Evolutionary conservation across 805 yeast genomes (phyloP).

Genomic region (Saccharomycopsis synnaedendra): DNA sequence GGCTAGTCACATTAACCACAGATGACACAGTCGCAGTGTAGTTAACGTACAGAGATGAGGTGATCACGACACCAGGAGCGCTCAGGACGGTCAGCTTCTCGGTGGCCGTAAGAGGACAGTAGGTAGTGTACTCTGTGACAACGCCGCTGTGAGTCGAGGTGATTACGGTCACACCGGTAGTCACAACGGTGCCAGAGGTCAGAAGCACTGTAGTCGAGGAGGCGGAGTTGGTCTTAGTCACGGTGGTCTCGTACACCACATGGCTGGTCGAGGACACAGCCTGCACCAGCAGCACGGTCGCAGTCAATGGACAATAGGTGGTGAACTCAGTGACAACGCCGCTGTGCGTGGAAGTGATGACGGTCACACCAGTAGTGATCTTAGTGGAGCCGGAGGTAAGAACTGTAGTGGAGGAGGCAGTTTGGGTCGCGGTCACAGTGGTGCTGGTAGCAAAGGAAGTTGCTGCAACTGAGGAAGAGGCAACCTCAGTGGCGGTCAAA

Average conservation of each 20-base stretch:
- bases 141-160: not conserved
- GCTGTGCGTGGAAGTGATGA: conserved; percentile 1
- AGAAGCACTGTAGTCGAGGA: not conserved
- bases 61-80: not conserved
- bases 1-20: too few species aligned
- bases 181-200: not conserved
- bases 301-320: conserved; percentile 12
- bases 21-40: not conserved
- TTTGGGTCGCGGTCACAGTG: not conserved
- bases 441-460: not conserved
- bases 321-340: conserved; percentile 16
- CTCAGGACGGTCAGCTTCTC: not conserved
- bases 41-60: not conserved
- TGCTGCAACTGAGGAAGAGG: conserved; percentile 2
- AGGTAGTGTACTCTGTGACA: conserved; percentile 17
- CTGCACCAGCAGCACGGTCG: not conserved
- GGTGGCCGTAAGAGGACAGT: conserved; percentile 4
- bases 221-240: not conserved
- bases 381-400: not conserved
- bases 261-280: too few species aligned
- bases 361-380: conserved; percentile 10
- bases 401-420: not conserved
- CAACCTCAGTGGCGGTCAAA: conserved; percentile 7
- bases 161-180: conserved; percentile 12
- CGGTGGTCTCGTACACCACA: not conserved